Percentiles rank a stretch among this genome's conserved stretches.
Conservation (phyloP, 2,329 filamentous ascomycete species). For the Nemania sp. region DNA sequence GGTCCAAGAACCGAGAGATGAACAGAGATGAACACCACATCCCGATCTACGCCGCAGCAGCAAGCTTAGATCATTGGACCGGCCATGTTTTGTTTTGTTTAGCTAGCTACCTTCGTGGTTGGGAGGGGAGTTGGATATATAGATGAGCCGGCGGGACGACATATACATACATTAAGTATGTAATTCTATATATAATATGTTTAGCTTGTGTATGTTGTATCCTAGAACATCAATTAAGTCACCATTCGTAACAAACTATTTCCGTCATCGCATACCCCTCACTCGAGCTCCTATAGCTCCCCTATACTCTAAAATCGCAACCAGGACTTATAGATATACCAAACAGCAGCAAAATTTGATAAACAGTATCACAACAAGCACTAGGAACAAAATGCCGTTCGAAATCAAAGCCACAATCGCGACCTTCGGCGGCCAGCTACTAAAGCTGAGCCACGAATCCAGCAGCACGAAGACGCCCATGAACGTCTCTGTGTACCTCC, state of each 20-base stretch:
- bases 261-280: slow-evolving; percentile 4
- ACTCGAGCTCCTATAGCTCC: background rate
- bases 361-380: background rate
- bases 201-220: background rate
- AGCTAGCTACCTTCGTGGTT: background rate
- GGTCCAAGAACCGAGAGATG: slow-evolving; percentile 1
- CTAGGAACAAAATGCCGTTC: slow-evolving; percentile 75
- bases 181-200: too few species aligned
- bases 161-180: background rate
- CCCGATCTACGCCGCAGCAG: background rate
- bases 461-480: slow-evolving; percentile 85
- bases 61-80: background rate
- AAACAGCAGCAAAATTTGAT: background rate
- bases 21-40: background rate
- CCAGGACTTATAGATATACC: background rate
- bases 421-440: slow-evolving; percentile 92
- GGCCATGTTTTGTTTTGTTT: background rate
- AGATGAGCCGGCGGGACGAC: background rate
- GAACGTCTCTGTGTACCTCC: slow-evolving; percentile 92
- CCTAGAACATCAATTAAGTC: background rate
- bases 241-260: background rate
- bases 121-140: slow-evolving; percentile 2
- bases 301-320: background rate
- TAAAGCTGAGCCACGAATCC: slow-evolving; percentile 92
- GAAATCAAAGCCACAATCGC: slow-evolving; percentile 89